phyloP scores from a whole-genome alignment of 768 basidiomycete genomes.

The Tylopilus subfusipes region DNA sequence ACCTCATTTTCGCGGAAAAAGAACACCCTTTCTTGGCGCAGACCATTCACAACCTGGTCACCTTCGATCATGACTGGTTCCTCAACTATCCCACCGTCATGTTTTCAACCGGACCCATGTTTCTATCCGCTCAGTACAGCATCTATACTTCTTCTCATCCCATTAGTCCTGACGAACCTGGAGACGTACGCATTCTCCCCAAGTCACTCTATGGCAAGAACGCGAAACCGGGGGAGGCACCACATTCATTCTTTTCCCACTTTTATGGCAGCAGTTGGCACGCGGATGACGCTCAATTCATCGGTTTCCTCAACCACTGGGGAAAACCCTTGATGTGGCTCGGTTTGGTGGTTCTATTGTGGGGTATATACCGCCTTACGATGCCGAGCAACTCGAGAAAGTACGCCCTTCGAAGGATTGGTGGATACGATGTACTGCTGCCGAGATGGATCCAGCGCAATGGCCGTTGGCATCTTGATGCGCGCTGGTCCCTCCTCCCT shows the following conservation, averaged over 20 bases:
- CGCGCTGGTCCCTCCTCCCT: constrained; percentile 52
- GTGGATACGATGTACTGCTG: constrained; percentile 75
- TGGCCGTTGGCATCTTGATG: constrained; percentile 71
- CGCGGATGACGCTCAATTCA: constrained; percentile 96
- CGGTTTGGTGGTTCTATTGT: constrained; percentile 66
- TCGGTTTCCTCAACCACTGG: constrained; percentile 86
- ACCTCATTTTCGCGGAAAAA: constrained; percentile 90
- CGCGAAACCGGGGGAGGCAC: constrained; percentile 74
- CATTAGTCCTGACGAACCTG: constrained; percentile 47
- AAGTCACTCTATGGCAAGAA: constrained; percentile 98
- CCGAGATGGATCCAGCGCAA: constrained; percentile 70
- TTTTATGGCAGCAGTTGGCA: constrained; percentile 99
- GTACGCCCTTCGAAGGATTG: constrained; percentile 55
- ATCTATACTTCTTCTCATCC: constrained; percentile 73
- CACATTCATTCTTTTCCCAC: constrained; percentile 93
- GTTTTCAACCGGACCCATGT: constrained; percentile 99
- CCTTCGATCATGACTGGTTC: constrained; percentile 91
- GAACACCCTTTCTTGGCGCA: constrained; percentile 87
- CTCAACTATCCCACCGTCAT: constrained; percentile 99
- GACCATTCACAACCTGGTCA: constrained; percentile 86
- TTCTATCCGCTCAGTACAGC: constrained; percentile 91
- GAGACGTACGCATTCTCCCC: constrained; percentile 87
- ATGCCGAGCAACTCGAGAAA: constrained; percentile 59
- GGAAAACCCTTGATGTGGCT: constrained; percentile 88
- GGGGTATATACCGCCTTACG: constrained; percentile 58